These are phyloP conservation scores for Botryotinia narcissicola DNA, from an alignment of 2,329 filamentous ascomycete species.

Conservation along the genomic window DNA sequence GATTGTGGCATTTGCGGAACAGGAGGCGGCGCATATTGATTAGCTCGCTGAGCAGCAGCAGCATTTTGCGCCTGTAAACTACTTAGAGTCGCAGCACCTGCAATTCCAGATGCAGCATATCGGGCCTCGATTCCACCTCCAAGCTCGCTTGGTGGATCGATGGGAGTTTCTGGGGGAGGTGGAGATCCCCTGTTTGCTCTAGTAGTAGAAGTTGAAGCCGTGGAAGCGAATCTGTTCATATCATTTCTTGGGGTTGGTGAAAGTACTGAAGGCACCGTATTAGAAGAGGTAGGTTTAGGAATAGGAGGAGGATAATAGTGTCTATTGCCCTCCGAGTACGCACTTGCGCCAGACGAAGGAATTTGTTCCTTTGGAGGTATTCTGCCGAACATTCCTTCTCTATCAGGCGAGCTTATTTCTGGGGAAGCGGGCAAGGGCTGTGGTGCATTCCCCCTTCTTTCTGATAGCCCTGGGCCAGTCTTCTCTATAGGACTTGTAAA, in stretches of 20 bases:
- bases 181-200: slow-evolving; percentile 89
- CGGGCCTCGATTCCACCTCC: slow-evolving; percentile 82
- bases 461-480: slow-evolving; percentile 66
- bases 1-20: slow-evolving; percentile 41
- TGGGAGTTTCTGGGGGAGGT: slow-evolving; percentile 88
- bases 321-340: slow-evolving; percentile 31
- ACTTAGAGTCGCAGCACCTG: slow-evolving; percentile 77
- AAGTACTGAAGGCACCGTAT: slow-evolving; percentile 29
- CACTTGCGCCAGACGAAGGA: slow-evolving; percentile 22
- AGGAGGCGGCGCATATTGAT: slow-evolving; percentile 65
- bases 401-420: slow-evolving; percentile 71
- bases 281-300: slow-evolving; percentile 27
- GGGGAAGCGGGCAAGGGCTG: slow-evolving; percentile 82
- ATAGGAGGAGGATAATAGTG: slow-evolving; percentile 59
- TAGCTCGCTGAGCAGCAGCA: slow-evolving; percentile 75
- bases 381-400: slow-evolving; percentile 73
- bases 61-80: slow-evolving; percentile 71
- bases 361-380: slow-evolving; percentile 41
- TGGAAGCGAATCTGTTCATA: slow-evolving; percentile 69
- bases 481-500: slow-evolving; percentile 49
- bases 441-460: slow-evolving; percentile 76
- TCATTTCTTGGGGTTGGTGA: slow-evolving; percentile 39
- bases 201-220: slow-evolving; percentile 89
- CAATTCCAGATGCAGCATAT: slow-evolving; percentile 88
- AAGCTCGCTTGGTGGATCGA: slow-evolving; percentile 68